Evolutionary conservation across 1,139 yeast genomes (phyloP).

Genomic region (Kodamaea sp.): DNA sequence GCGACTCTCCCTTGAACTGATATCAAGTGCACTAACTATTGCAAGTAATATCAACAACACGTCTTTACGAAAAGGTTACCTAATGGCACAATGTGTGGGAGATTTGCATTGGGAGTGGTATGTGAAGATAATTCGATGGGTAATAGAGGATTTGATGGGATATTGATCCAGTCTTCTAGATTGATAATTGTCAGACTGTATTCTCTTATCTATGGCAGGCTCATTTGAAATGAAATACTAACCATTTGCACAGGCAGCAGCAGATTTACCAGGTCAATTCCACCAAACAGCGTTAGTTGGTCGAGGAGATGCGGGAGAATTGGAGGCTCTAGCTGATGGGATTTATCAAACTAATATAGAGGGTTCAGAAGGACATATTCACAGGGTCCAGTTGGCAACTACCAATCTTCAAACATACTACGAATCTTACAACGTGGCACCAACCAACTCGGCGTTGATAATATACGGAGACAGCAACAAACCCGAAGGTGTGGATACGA

Average conservation of each 20-base stretch:
- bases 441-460: slow-evolving; percentile 39
- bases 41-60: too few species aligned
- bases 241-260: slow-evolving; percentile 29
- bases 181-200: too few species aligned
- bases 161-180: too few species aligned
- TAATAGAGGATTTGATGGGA: neutral
- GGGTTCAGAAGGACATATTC: slow-evolving; percentile 7
- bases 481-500: slow-evolving; percentile 9
- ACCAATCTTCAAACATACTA: slow-evolving; percentile 16
- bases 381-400: slow-evolving; percentile 12
- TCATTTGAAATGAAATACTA: slow-evolving; percentile 8
- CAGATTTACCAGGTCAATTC: slow-evolving; percentile 34
- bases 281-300: slow-evolving; percentile 23
- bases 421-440: slow-evolving; percentile 42
- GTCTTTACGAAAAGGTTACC: neutral
- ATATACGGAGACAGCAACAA: slow-evolving; percentile 23
- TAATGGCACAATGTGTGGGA: slow-evolving; percentile 47
- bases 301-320: slow-evolving; percentile 7
- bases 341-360: slow-evolving; percentile 7
- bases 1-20: too few species aligned
- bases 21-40: too few species aligned
- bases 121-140: too few species aligned
- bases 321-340: slow-evolving; percentile 7
- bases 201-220: too few species aligned
- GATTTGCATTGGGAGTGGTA: slow-evolving; percentile 47